A percentile compares a stretch with the other conserved stretches of the same genome.
These are phyloP conservation scores for Diutina siamensis DNA, from an alignment of 1,139 yeast species.

Conservation along the genomic window DNA sequence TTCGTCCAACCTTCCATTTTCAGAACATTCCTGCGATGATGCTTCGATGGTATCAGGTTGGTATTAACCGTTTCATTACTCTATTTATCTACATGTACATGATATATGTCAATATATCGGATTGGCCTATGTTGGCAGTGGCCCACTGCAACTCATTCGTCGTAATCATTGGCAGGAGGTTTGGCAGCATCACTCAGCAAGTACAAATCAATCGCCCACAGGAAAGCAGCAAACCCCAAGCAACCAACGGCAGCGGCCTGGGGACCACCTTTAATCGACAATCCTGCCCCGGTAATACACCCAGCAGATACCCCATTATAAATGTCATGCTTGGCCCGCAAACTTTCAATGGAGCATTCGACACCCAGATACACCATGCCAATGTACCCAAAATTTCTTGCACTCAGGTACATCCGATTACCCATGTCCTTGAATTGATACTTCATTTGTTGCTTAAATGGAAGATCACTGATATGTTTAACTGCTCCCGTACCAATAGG, in stretches of 20 bases:
- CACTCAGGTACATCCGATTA: constrained; percentile 70
- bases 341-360: constrained; percentile 78
- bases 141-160: constrained; percentile 32
- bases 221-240: constrained; percentile 96
- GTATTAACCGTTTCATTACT: background rate
- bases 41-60: too few relatives aligned
- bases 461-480: constrained; percentile 60
- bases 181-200: constrained; percentile 76
- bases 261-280: constrained; percentile 88
- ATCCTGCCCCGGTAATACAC: constrained; percentile 86
- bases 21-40: too few relatives aligned
- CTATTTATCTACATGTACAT: background rate
- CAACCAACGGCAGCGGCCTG: constrained; percentile 87
- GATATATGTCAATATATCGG: background rate
- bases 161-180: constrained; percentile 87
- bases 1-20: too few relatives aligned
- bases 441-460: constrained; percentile 88
- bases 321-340: constrained; percentile 85
- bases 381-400: constrained; percentile 89
- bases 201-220: constrained; percentile 86
- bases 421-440: constrained; percentile 91
- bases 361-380: constrained; percentile 93
- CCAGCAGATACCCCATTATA: constrained; percentile 92
- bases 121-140: too few relatives aligned
- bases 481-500: constrained; percentile 54